A percentile compares a stretch with the other conserved stretches of the same genome.
Evolutionary conservation across 805 yeast species (phyloP).

Genomic region (Yarrowia porcina): DNA sequence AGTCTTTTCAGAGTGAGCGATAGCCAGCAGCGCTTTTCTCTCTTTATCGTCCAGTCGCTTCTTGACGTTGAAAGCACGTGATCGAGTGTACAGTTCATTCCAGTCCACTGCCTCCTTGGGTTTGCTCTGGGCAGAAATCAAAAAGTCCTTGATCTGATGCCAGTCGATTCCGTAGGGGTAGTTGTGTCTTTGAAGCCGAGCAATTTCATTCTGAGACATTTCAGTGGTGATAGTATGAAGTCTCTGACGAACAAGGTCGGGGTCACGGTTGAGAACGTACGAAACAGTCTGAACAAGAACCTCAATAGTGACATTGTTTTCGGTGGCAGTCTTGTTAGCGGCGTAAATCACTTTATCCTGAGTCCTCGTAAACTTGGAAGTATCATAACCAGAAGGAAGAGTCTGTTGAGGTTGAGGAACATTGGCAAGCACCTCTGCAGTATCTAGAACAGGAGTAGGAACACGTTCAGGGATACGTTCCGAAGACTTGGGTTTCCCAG

Average conservation of each 20-base stretch:
- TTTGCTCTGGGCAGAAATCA: slow-evolving; percentile 14
- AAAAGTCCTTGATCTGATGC: slow-evolving; percentile 15
- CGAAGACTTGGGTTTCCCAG: too few relatives aligned
- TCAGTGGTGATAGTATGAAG: not conserved
- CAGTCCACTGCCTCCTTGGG: slow-evolving; percentile 17
- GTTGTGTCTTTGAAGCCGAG: slow-evolving; percentile 22
- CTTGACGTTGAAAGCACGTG: slow-evolving; percentile 20
- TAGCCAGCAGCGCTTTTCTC: slow-evolving; percentile 1
- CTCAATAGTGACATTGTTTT: slow-evolving; percentile 17
- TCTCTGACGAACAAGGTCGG: slow-evolving; percentile 3
- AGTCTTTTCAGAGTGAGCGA: not conserved
- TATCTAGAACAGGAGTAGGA: not conserved
- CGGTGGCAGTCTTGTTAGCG: slow-evolving; percentile 20
- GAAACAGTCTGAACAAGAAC: slow-evolving; percentile 21
- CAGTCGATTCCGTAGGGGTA: slow-evolving; percentile 24
- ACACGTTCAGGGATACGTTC: not conserved
- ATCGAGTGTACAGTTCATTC: slow-evolving; percentile 18
- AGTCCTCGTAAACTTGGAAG: slow-evolving; percentile 9
- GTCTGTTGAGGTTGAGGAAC: not conserved
- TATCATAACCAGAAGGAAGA: not conserved
- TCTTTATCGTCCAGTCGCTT: slow-evolving; percentile 21
- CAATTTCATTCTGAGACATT: slow-evolving; percentile 6
- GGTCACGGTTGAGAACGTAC: slow-evolving; percentile 18
- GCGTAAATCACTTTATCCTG: slow-evolving; percentile 24
- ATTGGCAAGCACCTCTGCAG: not conserved